These are phyloP conservation scores for Lipomyces lipofer DNA, from an alignment of 805 yeast genomes.

Conservation along the genomic window DNA sequence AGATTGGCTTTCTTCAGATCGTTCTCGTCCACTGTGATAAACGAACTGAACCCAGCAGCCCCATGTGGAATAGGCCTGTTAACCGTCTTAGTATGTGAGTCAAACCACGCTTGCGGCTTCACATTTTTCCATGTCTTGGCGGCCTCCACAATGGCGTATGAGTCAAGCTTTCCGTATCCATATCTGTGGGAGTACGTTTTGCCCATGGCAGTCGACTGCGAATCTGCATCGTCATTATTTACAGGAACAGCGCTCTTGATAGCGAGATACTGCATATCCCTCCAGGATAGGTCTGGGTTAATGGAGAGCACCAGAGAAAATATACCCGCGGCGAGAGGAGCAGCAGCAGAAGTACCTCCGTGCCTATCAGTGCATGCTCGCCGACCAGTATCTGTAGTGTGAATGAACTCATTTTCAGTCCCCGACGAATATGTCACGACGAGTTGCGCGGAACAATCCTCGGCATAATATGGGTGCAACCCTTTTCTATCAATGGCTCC, in stretches of 20 bases:
- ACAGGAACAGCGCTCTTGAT: conserved; percentile 70
- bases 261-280: conserved; percentile 87
- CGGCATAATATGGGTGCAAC: conserved; percentile 84
- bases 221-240: conserved; percentile 63
- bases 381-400: conserved; percentile 56
- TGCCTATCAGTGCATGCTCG: conserved; percentile 78
- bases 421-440: conserved; percentile 93
- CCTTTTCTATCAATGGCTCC: conserved; percentile 91
- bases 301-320: conserved; percentile 79
- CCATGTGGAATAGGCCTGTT: conserved; percentile 34
- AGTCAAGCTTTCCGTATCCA: conserved; percentile 92
- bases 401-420: conserved; percentile 74
- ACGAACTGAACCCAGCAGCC: conserved; percentile 40
- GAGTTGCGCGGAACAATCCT: conserved; percentile 91
- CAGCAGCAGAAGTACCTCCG: conserved; percentile 99
- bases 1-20: conserved; percentile 59
- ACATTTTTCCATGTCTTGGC: conserved; percentile 80
- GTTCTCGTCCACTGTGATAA: conserved; percentile 49
- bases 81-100: conserved; percentile 48
- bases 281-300: conserved; percentile 89
- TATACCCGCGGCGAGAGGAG: conserved; percentile 97
- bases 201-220: conserved; percentile 71
- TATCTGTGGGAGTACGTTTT: conserved; percentile 77
- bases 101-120: conserved; percentile 88
- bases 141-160: conserved; percentile 65